Conservation (phyloP, 306 rosid genomes). For the Castanopsis chinensis region DNA sequence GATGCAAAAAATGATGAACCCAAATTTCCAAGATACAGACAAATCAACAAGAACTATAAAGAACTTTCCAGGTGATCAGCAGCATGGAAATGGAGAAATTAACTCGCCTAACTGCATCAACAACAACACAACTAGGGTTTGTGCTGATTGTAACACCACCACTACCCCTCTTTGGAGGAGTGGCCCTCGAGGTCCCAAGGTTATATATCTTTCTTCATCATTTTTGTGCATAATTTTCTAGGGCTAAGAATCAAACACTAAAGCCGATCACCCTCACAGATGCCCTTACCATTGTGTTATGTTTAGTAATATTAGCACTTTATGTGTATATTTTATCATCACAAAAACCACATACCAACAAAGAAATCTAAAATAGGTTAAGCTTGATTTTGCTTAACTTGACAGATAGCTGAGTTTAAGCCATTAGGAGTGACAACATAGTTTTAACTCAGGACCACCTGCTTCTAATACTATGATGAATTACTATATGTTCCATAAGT, state of each 20-base stretch:
- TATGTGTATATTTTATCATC: neutral
- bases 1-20: slow-evolving; percentile 58
- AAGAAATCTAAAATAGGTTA: neutral
- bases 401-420: too few species aligned
- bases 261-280: neutral
- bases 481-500: too few species aligned
- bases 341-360: neutral
- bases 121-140: slow-evolving; percentile 60
- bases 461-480: too few species aligned
- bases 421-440: too few species aligned
- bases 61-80: slow-evolving; percentile 19
- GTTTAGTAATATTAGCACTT: neutral
- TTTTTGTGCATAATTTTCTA: too few species aligned
- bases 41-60: slow-evolving; percentile 8
- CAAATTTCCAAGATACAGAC: neutral
- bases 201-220: neutral
- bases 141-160: slow-evolving; percentile 73
- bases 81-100: slow-evolving; percentile 26
- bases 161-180: slow-evolving; percentile 93
- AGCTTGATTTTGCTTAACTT: neutral
- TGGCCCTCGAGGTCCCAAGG: slow-evolving; percentile 98
- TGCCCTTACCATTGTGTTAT: neutral
- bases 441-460: too few species aligned
- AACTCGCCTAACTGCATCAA: slow-evolving; percentile 23
- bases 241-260: too few species aligned